A percentile compares a stretch with the other conserved stretches of the same genome.
Conservation (phyloP, 352 stramenopile genomes). For the Phytophthora sp. region DNA sequence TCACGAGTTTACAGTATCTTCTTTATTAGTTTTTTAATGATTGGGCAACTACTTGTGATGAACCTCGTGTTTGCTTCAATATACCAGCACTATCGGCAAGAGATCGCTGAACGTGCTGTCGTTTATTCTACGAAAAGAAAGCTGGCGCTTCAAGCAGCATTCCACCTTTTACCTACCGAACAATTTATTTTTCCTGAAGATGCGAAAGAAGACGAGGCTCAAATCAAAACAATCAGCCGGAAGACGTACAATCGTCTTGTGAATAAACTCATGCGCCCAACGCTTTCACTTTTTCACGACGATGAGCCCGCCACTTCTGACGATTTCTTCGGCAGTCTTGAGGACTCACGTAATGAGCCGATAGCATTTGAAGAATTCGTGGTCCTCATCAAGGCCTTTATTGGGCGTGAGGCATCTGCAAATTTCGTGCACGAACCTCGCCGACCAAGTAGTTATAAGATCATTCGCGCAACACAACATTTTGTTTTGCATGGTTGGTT, state of each 20-base stretch:
- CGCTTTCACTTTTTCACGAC: constrained; percentile 41
- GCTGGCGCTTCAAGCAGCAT: constrained; percentile 58
- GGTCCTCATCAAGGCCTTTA: constrained; percentile 35
- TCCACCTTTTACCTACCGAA: constrained; percentile 42
- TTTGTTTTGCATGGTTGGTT: constrained; percentile 41
- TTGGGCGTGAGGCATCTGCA: constrained; percentile 17
- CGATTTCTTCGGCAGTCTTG: background rate
- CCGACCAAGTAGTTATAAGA: constrained; percentile 18
- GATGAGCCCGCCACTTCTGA: background rate
- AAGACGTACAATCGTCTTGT: constrained; percentile 36
- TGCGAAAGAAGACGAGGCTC: background rate
- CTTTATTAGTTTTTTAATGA: constrained; percentile 74
- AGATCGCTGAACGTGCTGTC: constrained; percentile 37
- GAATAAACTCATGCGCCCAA: constrained; percentile 30
- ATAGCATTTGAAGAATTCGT: constrained; percentile 39
- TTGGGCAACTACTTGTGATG: constrained; percentile 81
- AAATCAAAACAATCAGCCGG: constrained; percentile 35
- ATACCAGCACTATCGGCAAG: constrained; percentile 70
- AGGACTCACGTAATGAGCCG: constrained; percentile 12
- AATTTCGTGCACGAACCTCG: constrained; percentile 1
- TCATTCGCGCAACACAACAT: constrained; percentile 29
- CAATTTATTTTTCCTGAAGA: background rate
- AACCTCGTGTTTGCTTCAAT: constrained; percentile 81
- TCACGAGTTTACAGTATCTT: constrained; percentile 54
- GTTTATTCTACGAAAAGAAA: constrained; percentile 40